Evolutionary conservation across 257 asterid species (phyloP).

Genomic region (Rauvolfia tetraphylla): DNA sequence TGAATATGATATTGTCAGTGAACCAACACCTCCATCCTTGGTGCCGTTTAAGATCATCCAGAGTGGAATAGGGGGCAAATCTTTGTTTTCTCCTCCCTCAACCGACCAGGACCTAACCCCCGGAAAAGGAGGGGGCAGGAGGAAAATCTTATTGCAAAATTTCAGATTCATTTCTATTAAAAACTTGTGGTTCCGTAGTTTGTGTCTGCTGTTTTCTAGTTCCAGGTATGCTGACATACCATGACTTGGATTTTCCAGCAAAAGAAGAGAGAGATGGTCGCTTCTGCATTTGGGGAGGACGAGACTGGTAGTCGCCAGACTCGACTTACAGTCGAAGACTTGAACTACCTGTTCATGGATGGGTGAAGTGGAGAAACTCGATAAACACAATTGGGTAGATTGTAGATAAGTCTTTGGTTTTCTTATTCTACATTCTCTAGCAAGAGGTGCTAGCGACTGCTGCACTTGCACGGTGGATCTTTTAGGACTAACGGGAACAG

Average conservation of each 20-base stretch:
- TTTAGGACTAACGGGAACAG: conserved; percentile 11
- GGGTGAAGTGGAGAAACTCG: conserved; percentile 9
- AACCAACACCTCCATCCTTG: no score
- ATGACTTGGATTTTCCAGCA: conserved; percentile 40
- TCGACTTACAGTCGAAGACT: conserved; percentile 82
- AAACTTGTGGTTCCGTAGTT: background rate
- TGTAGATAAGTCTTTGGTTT: background rate
- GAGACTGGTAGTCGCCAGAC: conserved; percentile 67
- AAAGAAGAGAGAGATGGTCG: conserved; percentile 92
- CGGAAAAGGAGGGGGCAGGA: no score
- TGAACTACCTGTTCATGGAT: conserved; percentile 59
- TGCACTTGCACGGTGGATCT: background rate
- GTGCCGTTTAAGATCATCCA: no score
- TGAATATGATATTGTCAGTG: background rate
- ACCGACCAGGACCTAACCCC: background rate
- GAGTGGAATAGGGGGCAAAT: background rate
- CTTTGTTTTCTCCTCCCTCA: background rate
- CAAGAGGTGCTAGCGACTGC: background rate
- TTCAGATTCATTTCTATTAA: background rate
- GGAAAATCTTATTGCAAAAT: background rate
- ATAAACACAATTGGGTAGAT: conserved; percentile 5
- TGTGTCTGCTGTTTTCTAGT: background rate
- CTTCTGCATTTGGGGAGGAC: conserved; percentile 94
- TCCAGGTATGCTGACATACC: conserved; percentile 8
- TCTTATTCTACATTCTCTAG: background rate